These are phyloP conservation scores for Trypanosoma platydactyli DNA, from an alignment of 208 protist species.

Conservation along the genomic window DNA sequence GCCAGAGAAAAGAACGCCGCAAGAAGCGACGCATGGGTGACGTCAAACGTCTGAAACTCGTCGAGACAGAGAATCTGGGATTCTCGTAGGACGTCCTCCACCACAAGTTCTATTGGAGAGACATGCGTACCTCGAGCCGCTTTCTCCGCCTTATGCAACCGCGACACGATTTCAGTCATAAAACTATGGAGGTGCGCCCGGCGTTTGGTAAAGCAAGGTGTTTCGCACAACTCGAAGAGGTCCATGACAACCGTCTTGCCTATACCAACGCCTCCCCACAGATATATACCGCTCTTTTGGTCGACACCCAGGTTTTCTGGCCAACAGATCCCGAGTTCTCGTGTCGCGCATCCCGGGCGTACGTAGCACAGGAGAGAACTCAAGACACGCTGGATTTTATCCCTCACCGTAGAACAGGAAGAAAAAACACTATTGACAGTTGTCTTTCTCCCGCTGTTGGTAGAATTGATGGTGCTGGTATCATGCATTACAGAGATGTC, in stretches of 20 bases:
- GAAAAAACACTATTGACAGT: neutral
- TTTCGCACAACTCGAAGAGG: constrained; percentile 85
- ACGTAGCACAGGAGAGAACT: neutral
- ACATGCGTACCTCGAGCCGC: constrained; percentile 30
- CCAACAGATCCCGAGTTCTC: constrained; percentile 36
- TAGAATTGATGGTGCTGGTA: neutral
- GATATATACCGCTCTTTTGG: constrained; percentile 84
- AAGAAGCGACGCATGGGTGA: constrained; percentile 81
- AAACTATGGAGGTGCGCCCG: constrained; percentile 93
- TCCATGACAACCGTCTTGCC: constrained; percentile 95
- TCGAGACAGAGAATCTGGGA: constrained; percentile 91
- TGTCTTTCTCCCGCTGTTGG: too few relatives aligned
- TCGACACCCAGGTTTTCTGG: constrained; percentile 58
- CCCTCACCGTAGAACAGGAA: neutral
- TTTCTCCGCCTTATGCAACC: constrained; percentile 52
- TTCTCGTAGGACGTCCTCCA: constrained; percentile 65
- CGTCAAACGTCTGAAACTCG: constrained; percentile 92
- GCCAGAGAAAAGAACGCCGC: constrained; percentile 76
- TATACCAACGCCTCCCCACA: constrained; percentile 93
- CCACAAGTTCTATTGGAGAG: constrained; percentile 72
- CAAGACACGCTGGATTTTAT: neutral
- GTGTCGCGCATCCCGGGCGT: constrained; percentile 29
- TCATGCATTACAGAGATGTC: neutral
- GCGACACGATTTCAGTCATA: constrained; percentile 84
- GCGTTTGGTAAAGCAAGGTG: constrained; percentile 65